These are phyloP conservation scores for Chloranthus sessilifolius DNA, from an alignment of 164 flowering plant genomes.

Conservation along the genomic window DNA sequence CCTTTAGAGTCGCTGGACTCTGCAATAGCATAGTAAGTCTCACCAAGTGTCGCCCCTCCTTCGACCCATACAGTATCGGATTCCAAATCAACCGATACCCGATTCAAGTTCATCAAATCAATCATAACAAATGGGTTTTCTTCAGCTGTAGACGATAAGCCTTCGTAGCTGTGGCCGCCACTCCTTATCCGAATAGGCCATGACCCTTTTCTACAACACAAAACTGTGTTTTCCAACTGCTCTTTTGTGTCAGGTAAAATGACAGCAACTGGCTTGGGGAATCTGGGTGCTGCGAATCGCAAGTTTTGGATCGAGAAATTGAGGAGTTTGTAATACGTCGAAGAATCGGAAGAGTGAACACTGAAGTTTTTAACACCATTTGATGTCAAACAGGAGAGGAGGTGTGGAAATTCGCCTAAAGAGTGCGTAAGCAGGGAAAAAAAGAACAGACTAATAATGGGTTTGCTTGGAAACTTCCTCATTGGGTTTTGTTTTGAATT, in stretches of 20 bases:
- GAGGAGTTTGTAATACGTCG: conserved; percentile 11
- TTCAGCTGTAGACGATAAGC: conserved; percentile 12
- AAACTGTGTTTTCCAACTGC: conserved; percentile 12
- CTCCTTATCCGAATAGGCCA: conserved; percentile 17
- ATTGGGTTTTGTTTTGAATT: background rate
- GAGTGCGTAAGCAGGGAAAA: conserved; percentile 1
- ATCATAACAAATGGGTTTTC: conserved; percentile 19
- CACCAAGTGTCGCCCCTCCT: conserved; percentile 32
- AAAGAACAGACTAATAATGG: background rate
- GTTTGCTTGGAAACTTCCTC: background rate
- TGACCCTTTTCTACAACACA: conserved; percentile 14
- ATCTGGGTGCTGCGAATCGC: conserved; percentile 12
- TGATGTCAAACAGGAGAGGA: conserved; percentile 14
- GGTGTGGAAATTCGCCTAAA: conserved; percentile 4
- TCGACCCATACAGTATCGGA: conserved; percentile 25
- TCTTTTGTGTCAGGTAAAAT: conserved; percentile 19
- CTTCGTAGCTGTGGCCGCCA: conserved; percentile 31
- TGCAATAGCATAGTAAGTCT: conserved; percentile 21
- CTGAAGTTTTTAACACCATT: conserved; percentile 19
- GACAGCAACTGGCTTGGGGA: conserved; percentile 14
- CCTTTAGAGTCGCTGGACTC: conserved; percentile 17
- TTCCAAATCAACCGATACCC: conserved; percentile 14
- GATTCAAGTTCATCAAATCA: conserved; percentile 25
- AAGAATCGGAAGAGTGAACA: background rate
- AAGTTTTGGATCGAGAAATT: conserved; percentile 23